Evolutionary conservation across 495 filamentous ascomycete species (phyloP).

Genomic region (Neurospora sp.): DNA sequence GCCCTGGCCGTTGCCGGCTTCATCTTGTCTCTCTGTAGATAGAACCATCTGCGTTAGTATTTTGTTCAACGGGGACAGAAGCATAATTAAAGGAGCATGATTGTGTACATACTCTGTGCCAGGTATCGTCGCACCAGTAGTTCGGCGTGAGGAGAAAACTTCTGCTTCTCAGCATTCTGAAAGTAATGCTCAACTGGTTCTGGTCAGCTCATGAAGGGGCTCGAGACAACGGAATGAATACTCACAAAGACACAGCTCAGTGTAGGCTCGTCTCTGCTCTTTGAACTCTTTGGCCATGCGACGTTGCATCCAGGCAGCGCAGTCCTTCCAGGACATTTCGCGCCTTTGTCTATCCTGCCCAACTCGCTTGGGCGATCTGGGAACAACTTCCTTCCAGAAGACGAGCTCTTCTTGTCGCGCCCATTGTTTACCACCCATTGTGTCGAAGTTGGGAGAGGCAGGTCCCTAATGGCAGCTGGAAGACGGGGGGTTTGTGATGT

Average conservation of each 20-base stretch:
- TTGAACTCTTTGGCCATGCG: conserved; percentile 12
- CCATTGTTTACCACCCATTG: conserved; percentile 37
- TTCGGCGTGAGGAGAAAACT: conserved; percentile 23
- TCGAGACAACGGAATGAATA: background rate
- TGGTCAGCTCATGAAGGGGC: conserved; percentile 5
- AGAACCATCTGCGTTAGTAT: background rate
- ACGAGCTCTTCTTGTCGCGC: conserved; percentile 25
- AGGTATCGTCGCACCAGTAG: conserved; percentile 20
- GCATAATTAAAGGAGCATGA: background rate
- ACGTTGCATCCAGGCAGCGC: conserved; percentile 22
- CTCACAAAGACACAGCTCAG: conserved; percentile 29
- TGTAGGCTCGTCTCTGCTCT: conserved; percentile 24
- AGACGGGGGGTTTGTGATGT: background rate
- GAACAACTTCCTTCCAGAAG: conserved; percentile 32
- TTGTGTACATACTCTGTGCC: background rate
- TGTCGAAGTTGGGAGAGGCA: background rate
- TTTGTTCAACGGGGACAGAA: background rate
- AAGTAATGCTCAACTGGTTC: conserved; percentile 37
- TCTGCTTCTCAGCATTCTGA: conserved; percentile 25
- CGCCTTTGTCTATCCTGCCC: conserved; percentile 14
- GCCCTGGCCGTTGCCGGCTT: background rate
- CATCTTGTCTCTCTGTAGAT: background rate
- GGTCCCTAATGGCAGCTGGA: background rate
- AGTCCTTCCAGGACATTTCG: conserved; percentile 22
- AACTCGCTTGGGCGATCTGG: conserved; percentile 26